Evolutionary conservation across 345 rosid species (phyloP).

Genomic region (Cardamine resedifolia): DNA sequence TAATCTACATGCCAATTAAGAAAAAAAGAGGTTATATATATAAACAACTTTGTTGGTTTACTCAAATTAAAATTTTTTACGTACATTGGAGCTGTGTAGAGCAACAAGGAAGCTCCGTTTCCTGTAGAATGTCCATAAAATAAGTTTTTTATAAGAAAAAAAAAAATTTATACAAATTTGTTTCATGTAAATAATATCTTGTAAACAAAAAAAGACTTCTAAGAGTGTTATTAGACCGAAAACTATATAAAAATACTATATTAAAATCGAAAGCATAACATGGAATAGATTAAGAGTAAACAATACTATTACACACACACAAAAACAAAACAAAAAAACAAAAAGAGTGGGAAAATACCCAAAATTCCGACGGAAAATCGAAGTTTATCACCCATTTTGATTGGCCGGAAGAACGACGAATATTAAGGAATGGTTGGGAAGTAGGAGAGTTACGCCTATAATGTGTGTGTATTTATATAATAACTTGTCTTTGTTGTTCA

Average conservation of each 20-base stretch:
- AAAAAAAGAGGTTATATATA: constrained; percentile 10
- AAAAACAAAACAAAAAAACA: no score
- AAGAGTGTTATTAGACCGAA: background rate
- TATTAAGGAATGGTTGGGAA: background rate
- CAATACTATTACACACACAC: no score
- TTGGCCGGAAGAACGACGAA: constrained; percentile 17
- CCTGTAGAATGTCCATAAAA: constrained; percentile 47
- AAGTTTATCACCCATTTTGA: constrained; percentile 55
- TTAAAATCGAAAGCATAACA: background rate
- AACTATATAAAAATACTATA: background rate
- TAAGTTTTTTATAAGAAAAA: background rate
- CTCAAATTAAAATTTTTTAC: background rate
- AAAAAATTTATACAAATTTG: constrained; percentile 15
- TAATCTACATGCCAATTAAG: constrained; percentile 45
- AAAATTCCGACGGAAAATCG: constrained; percentile 67
- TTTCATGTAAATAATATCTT: background rate
- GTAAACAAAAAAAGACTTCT: background rate
- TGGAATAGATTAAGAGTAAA: background rate
- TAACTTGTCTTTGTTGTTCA: constrained; percentile 14
- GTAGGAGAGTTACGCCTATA: constrained; percentile 17
- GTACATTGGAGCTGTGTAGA: constrained; percentile 73
- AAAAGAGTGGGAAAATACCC: constrained; percentile 37
- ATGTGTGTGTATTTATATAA: constrained; percentile 19
- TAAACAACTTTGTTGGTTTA: background rate
- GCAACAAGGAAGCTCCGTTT: constrained; percentile 75